Evolutionary conservation across 225 moss, liverwort and hornwort species (phyloP).

Genomic region (Pseudoscleropodium purum): DNA sequence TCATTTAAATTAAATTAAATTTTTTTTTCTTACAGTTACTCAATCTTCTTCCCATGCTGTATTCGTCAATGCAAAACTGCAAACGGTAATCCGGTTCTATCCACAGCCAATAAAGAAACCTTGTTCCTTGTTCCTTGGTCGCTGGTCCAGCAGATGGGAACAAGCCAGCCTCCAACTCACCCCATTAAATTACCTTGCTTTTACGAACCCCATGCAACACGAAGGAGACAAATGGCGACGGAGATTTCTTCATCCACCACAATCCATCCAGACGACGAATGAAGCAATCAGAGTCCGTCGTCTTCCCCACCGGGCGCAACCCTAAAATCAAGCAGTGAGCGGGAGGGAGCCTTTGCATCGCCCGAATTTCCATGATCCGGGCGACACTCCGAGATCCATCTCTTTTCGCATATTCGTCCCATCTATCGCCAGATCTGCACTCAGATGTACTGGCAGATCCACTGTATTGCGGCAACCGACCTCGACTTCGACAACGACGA

Average conservation of each 20-base stretch:
- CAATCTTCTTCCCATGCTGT: not conserved
- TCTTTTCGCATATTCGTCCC: not conserved
- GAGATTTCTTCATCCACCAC: not conserved
- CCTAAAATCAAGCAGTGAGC: conserved; percentile 5
- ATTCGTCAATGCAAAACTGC: not conserved
- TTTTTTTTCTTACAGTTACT: not conserved
- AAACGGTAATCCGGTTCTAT: not conserved
- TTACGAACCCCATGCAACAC: not conserved
- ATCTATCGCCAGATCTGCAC: not conserved
- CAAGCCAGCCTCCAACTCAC: not conserved
- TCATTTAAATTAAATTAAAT: no score
- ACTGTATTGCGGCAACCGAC: not conserved
- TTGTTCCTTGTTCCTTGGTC: not conserved
- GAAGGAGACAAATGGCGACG: not conserved
- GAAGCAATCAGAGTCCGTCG: not conserved
- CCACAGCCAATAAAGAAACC: not conserved
- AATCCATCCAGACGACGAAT: not conserved
- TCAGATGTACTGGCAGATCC: not conserved
- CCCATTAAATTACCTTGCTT: not conserved
- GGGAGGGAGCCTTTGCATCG: not conserved
- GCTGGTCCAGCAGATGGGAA: not conserved
- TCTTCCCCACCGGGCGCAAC: not conserved
- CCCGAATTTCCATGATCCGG: conserved; percentile 1
- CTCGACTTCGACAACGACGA: not conserved
- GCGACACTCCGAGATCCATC: not conserved